A percentile compares a stretch with the other conserved stretches of the same genome.
Conservation (phyloP, 441 rosid genomes). For the Populus hybrid region DNA sequence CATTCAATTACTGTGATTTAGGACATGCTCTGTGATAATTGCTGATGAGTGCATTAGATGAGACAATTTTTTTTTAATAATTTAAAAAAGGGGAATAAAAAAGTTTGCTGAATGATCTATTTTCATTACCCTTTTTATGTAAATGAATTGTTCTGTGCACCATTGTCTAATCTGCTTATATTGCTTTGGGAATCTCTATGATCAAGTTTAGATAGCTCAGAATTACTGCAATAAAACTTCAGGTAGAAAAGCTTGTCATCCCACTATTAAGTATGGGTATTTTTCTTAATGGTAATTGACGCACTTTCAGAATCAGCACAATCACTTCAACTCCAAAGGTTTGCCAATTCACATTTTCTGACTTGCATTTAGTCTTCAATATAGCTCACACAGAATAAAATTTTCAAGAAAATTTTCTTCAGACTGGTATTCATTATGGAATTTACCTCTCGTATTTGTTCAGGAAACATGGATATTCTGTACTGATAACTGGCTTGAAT, state of each 20-base stretch:
- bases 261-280: background rate
- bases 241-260: background rate
- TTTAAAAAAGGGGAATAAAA: too few species aligned
- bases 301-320: background rate
- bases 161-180: background rate
- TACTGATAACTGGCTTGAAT: background rate
- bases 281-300: background rate
- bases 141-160: background rate
- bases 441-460: background rate
- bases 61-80: background rate
- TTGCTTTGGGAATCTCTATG: background rate
- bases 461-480: background rate
- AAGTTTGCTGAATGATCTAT: background rate
- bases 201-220: background rate
- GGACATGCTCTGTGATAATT: background rate
- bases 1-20: background rate
- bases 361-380: background rate
- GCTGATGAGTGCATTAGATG: background rate
- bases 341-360: conserved; percentile 2
- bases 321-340: background rate
- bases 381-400: background rate
- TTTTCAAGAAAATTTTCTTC: too few species aligned
- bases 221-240: background rate
- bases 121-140: background rate
- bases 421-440: background rate